These are phyloP conservation scores for Apiospora malaysiana DNA, from an alignment of 2,329 filamentous ascomycete species.

Conservation along the genomic window DNA sequence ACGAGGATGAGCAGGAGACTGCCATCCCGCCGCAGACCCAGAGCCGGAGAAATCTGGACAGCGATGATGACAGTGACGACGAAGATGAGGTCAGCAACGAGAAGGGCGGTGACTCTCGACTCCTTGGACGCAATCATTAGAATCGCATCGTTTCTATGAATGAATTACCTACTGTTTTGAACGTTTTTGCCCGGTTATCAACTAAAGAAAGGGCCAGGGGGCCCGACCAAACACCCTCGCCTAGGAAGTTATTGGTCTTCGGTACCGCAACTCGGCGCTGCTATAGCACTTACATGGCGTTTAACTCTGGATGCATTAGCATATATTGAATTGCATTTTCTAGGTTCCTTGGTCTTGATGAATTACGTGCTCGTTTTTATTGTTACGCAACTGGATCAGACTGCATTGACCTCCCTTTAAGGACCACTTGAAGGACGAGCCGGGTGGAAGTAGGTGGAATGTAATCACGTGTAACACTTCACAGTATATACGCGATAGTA, in stretches of 20 bases:
- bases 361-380: background rate
- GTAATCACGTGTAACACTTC: background rate
- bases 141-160: background rate
- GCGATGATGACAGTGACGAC: constrained; percentile 37
- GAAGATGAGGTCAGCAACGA: constrained; percentile 25
- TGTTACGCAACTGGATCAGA: too few relatives aligned
- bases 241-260: background rate
- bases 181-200: background rate
- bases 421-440: background rate
- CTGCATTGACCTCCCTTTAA: background rate
- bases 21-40: constrained; percentile 42
- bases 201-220: background rate
- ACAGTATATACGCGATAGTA: background rate
- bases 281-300: constrained; percentile 16
- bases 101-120: constrained; percentile 23
- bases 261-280: constrained; percentile 9
- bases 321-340: constrained; percentile 3
- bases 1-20: constrained; percentile 70
- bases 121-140: constrained; percentile 20
- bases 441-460: background rate
- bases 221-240: background rate
- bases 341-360: background rate
- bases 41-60: constrained; percentile 44
- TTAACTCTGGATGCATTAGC: background rate
- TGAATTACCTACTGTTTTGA: background rate